phyloP scores from a whole-genome alignment of 2,329 filamentous ascomycete species.

The Colletotrichum chrysophilum region DNA sequence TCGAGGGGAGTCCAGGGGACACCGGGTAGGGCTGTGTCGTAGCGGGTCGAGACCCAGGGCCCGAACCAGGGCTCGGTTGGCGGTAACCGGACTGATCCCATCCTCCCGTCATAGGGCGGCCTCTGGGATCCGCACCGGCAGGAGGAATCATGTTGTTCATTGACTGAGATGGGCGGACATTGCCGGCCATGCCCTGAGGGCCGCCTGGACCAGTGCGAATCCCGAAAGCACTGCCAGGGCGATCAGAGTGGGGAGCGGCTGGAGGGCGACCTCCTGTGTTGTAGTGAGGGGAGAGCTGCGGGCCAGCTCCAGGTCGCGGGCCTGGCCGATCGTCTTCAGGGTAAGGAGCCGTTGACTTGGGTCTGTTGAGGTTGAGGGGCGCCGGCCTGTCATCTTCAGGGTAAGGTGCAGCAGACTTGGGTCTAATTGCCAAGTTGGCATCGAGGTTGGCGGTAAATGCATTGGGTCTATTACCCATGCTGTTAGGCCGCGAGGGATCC shows the following conservation, averaged over 20 bases:
- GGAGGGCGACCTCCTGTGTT: slow-evolving; percentile 55
- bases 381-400: slow-evolving; percentile 70
- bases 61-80: slow-evolving; percentile 46
- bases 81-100: slow-evolving; percentile 51
- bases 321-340: slow-evolving; percentile 52
- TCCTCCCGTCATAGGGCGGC: slow-evolving; percentile 47
- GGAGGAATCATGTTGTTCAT: slow-evolving; percentile 51
- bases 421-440: slow-evolving; percentile 40
- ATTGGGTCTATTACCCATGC: slow-evolving; percentile 43
- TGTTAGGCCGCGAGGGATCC: slow-evolving; percentile 48
- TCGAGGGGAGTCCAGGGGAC: slow-evolving; percentile 34
- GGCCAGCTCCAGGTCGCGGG: slow-evolving; percentile 29
- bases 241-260: slow-evolving; percentile 52
- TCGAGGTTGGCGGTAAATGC: slow-evolving; percentile 59
- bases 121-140: slow-evolving; percentile 45
- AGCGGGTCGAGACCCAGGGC: slow-evolving; percentile 28
- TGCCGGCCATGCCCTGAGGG: slow-evolving; percentile 4
- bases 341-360: slow-evolving; percentile 56
- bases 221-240: slow-evolving; percentile 58
- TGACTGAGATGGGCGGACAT: slow-evolving; percentile 48
- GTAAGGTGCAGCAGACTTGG: slow-evolving; percentile 70
- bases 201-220: slow-evolving; percentile 43
- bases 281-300: slow-evolving; percentile 43
- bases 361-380: slow-evolving; percentile 47
- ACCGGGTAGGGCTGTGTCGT: slow-evolving; percentile 29